Evolutionary conservation across 2,329 filamentous ascomycete genomes (phyloP), one percentile per base, ranked within the genome.

Genomic region (Pezicula radicicola): DNA sequence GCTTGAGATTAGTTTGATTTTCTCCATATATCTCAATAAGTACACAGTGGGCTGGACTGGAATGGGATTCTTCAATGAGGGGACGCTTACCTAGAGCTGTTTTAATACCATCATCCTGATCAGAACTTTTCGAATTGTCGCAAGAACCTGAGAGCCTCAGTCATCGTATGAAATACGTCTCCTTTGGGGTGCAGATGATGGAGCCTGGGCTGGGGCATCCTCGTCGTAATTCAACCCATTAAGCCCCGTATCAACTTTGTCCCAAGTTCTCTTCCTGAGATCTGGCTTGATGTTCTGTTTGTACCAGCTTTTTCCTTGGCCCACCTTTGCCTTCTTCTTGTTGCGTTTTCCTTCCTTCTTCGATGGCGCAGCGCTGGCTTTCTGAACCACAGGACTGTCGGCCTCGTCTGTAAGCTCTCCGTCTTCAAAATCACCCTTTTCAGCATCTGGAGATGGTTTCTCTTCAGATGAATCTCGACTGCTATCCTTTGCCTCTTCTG

Each of bases 261-360:
- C 83, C 83, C 83, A 87, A 0, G 83, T 87, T 39, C 83, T 76
- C 70, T 87, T 87, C 45, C 83, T 76, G 55, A 87, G 63, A 61
- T 87, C 83, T 1, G 80, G 80, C 61, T 84, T 84, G 48, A 70
- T 65, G 27, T 66, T 69, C 47, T 71, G 68, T 58, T 69, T 69
- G 57, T 66, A 72, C 49, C 54, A 66, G 9, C 65, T 60, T 39
- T 60, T 60, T 64, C 53, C 45, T 55, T 57, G 25, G 58, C 52
- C 49, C 43, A 43, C 25, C 42, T 43, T 46, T 19, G 39, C 39
- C 18, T 27, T 25, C 25, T 50, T 50, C 25, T 49, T 16, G 18
- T 18, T 47, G 3, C 25, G 7, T 33, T 61, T 63, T 9, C 54
- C 50, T 36, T 46, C 47, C 42, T 66, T 62, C 49, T 57, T 60